Evolutionary conservation across 2,329 filamentous ascomycete genomes (phyloP), one percentile per base, ranked within the genome.

Genomic region (Fusarium musae): DNA sequence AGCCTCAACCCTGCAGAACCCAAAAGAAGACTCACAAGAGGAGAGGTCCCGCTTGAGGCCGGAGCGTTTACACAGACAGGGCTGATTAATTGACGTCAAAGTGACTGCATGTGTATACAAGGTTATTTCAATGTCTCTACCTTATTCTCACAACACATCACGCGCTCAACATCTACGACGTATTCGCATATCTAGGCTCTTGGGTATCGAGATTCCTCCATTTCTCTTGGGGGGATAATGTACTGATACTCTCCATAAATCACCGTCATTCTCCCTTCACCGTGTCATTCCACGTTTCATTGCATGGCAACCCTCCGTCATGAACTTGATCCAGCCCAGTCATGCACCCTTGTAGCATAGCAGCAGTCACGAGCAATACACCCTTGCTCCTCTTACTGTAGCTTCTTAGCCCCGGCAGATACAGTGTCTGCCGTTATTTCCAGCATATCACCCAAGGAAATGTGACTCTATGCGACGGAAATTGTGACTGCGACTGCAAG

Each of bases 71-170:
- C 11, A 39, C 39, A 21, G 43, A 26, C 50, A 47, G 54, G 37
- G 42, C 30, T 37, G 34, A 43, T n/a, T 36, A 16, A 28, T 72
- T 76, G 74, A 76, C 74, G 74, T 76, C 72, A 76, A 72, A 63
- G 69, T 76, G 74, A 75, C 63, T 69, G 46, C 66, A 75, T 71
- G 23, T 19, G 23, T 6, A 36, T 28, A 58, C 50, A 23, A 64
- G 26, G 69, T 63, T 64, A 49, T 64, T 59, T 63, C 43, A 59
- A 65, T 28, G 9, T 34, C 23, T 34, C 32, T 54, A 54, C 34
- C 50, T 34, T 69, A 63, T 56, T 56, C 52, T 40, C 16, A 56
- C 28, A 56, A 30, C n/a, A 43, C 36, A 56, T 44, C 37, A 54
- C n/a, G 30, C 36, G 36, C 30, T 43, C 46, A 36, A 12, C 28